Base-by-base conservation (phyloP, 345 rosid genomes). In the Linum tenue region DNA sequence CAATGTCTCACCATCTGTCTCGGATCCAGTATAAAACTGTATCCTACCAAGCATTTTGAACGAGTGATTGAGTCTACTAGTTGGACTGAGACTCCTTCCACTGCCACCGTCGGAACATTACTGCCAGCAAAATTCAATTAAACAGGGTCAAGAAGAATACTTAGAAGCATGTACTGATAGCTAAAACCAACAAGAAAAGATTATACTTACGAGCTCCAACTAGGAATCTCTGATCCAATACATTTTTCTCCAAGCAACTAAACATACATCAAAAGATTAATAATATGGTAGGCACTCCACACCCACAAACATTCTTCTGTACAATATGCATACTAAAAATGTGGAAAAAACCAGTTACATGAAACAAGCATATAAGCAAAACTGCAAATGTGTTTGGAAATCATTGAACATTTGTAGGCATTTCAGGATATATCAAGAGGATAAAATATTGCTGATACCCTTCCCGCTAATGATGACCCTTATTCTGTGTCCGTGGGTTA, bases 211-310 rank as follows among this genome's bases (percentile, higher is more conserved):
- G 59, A 75, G 51, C 60, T 81, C 79, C 73, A 77, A 73, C 82
- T 77, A 64, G 97, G 98, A 70, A 92, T 69, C 72, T 87, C 91
- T 66, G 77, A 77, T 70, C 72, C 39, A 70, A 92, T 81, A 63
- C 72, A 44, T 83, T 81, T 84, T 67, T 76, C 98, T 73, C 89
- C 88, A 62, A 87, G 62, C 78, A 77, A 74, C 98, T 92, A 76
- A 76, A 77, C 17, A 69, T 59, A 79, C 15, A 48, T 37, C 22
- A 57, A 57, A 57, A 37, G 37, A 22, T 12, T 57, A 57, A 22
- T 22, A 22, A 22, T 22, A 48, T 10, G 14, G 53, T 48, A 4
- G 15, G 53, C 9, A 48, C 53, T 48, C 53, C 53, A 48, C 53
- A 48, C 14, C 12, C 53, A 48, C 53, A 48, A 1, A 48, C 53